Evolutionary conservation across 2,329 filamentous ascomycete species (phyloP).

Genomic region (Paraconiothyrium sp.): DNA sequence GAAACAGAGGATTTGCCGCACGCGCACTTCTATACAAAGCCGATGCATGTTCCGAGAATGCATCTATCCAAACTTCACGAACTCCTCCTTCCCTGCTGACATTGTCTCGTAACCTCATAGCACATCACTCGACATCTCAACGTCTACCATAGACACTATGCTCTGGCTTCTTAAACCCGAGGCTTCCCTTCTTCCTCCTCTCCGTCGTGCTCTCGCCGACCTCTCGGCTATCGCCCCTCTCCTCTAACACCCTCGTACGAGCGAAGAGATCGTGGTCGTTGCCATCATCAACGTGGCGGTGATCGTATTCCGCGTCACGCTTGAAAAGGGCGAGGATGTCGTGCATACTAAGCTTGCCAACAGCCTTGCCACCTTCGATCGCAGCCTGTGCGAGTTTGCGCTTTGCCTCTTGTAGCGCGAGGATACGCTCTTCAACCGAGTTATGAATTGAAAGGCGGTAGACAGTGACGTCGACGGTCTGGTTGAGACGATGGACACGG

Average conservation of each 20-base stretch:
- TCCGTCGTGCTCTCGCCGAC: constrained; percentile 28
- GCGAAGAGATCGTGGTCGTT: constrained; percentile 47
- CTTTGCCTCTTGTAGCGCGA: constrained; percentile 95
- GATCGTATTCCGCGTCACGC: constrained; percentile 68
- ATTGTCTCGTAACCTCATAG: constrained; percentile 2
- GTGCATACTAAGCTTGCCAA: constrained; percentile 86
- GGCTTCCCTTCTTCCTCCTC: constrained; percentile 42
- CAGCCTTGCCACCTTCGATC: constrained; percentile 82
- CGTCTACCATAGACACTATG: constrained; percentile 55
- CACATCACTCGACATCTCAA: constrained; percentile 23
- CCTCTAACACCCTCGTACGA: constrained; percentile 41
- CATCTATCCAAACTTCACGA: not conserved
- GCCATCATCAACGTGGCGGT: constrained; percentile 53
- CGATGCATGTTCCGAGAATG: not conserved
- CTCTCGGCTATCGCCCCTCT: constrained; percentile 8
- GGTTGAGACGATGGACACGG: constrained; percentile 96
- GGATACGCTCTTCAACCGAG: constrained; percentile 91
- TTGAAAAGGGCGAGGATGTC: constrained; percentile 93
- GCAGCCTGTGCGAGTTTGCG: constrained; percentile 89
- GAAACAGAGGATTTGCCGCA: not conserved
- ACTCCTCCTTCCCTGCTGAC: not conserved
- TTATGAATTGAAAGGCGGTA: constrained; percentile 90
- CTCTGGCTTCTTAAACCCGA: constrained; percentile 44
- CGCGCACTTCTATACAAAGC: not conserved
- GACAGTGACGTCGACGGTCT: constrained; percentile 92